Base-by-base conservation (phyloP, 2,329 filamentous ascomycete genomes). In the Fusarium tanahbumbuense region DNA sequence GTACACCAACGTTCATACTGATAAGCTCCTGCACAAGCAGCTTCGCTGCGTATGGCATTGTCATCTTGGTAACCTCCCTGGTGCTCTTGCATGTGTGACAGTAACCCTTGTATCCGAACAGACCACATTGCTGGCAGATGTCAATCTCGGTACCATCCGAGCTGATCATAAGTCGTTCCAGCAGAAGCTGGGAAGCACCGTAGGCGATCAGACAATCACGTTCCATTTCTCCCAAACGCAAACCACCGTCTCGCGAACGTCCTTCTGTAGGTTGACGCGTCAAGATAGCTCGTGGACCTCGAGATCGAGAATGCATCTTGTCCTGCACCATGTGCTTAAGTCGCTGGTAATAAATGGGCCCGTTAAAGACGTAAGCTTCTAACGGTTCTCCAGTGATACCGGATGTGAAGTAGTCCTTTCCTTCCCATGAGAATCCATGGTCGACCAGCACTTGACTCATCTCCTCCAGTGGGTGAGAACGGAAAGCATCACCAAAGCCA, bases 291-390 rank as follows among this genome's bases (percentile, higher is more conserved):
- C 93, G 88, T 0, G 96, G 97, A 1, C 97, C 97, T 16, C 93
- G 91, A 4, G 95, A 91, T 67, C 96, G 93, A 32, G 93, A 95
- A 82, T 99, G 96, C 96, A 99, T 98, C 84, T 99, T 99, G 80
- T 99, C 96, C 80, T 98, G 94, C 6, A 99, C 96, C 96, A 99
- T 99, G 86, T 99, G 96, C 87, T 99, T 99, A 71, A 99, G 89
- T 73, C 97, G 97, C 84, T 99, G 96, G 84, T 99, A 99, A 85
- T 97, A 99, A 81, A 99, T 99, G 13, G 96, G 96, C 0, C 96
- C 96, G 79, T 97, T 97, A 86, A 98, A 99, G 77, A 99, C 94
- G 82, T 98, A 98, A 15, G 94, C 94, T 70, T 97, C 94, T 8
- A 98, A 86, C 0, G 93, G 89, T 81, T 99, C 96, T 75, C 96